phyloP scores from a whole-genome alignment of 2,329 filamentous ascomycete species.

The Fusarium transvaalense region DNA sequence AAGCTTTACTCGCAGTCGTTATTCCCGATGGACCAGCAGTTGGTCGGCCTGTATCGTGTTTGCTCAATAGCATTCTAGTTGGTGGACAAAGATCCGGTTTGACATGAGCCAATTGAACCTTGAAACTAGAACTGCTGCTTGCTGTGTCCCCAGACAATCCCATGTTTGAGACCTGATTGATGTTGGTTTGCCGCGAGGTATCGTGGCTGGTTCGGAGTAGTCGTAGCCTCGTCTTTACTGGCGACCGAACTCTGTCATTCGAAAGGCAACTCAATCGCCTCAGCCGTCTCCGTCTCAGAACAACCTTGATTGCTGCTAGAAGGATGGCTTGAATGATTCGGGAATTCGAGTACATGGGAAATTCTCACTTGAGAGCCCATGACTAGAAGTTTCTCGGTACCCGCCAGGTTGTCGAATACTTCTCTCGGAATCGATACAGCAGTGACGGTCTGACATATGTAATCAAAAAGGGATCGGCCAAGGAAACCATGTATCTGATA shows the following conservation, averaged over 20 bases:
- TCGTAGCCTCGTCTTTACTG: background rate
- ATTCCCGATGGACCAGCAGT: background rate
- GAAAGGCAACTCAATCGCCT: conserved; percentile 13
- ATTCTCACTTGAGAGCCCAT: background rate
- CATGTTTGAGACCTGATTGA: background rate
- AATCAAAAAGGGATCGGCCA: too few relatives aligned
- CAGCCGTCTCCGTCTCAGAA: background rate
- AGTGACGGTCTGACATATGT: too few relatives aligned
- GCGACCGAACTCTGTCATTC: background rate
- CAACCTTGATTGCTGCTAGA: background rate
- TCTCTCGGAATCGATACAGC: too few relatives aligned
- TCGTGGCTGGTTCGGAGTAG: conserved; percentile 8
- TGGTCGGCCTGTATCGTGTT: background rate
- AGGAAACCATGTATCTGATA: too few relatives aligned
- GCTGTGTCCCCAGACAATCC: background rate
- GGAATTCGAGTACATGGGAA: background rate
- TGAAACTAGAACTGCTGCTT: background rate
- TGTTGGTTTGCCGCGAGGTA: background rate
- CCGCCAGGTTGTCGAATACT: too few relatives aligned
- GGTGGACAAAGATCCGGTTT: background rate
- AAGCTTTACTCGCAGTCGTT: background rate
- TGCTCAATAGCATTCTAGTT: background rate
- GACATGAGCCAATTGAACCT: background rate
- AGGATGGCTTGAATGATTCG: background rate
- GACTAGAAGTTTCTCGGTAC: too few relatives aligned